These are phyloP conservation scores for Oxytropis ochrocephala DNA, from an alignment of 306 rosid species.

Conservation along the genomic window DNA sequence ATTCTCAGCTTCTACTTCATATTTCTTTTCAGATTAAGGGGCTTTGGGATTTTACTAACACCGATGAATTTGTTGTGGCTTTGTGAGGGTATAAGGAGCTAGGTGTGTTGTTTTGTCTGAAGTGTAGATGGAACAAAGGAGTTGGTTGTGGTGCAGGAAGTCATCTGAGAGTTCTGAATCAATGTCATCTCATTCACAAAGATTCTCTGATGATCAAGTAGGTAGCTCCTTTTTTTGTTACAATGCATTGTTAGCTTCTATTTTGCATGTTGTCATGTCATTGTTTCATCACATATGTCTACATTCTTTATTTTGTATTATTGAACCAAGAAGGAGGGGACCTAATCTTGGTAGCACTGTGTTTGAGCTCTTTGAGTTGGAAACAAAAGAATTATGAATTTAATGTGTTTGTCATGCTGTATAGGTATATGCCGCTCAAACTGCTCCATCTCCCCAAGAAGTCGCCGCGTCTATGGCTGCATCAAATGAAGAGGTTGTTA, in stretches of 20 bases:
- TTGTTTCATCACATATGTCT: constrained; percentile 6
- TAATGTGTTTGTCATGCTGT: constrained; percentile 5
- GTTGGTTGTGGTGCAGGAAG: constrained; percentile 74
- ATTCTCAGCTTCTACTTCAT: not conserved
- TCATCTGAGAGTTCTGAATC: constrained; percentile 70
- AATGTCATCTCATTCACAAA: constrained; percentile 60
- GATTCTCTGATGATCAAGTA: constrained; percentile 57
- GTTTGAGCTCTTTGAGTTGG: constrained; percentile 2
- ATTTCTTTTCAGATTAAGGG: not conserved
- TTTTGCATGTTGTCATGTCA: not conserved
- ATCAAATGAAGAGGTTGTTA: constrained; percentile 26
- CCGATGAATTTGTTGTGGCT: constrained; percentile 6
- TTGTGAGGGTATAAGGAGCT: constrained; percentile 20
- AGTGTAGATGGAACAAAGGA: constrained; percentile 55
- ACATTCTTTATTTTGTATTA: not conserved
- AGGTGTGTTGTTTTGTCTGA: constrained; percentile 8
- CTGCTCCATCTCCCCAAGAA: constrained; percentile 52
- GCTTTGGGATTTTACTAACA: not conserved
- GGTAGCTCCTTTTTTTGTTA: not conserved
- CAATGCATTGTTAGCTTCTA: constrained; percentile 7
- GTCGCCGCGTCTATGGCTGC: constrained; percentile 43
- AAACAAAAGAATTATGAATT: not conserved
- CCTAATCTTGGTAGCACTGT: not conserved
- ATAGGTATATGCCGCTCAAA: constrained; percentile 49
- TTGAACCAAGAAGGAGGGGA: not conserved